These are phyloP conservation scores for Leccinum ochraceum DNA, from an alignment of 768 basidiomycete genomes.

Conservation along the genomic window DNA sequence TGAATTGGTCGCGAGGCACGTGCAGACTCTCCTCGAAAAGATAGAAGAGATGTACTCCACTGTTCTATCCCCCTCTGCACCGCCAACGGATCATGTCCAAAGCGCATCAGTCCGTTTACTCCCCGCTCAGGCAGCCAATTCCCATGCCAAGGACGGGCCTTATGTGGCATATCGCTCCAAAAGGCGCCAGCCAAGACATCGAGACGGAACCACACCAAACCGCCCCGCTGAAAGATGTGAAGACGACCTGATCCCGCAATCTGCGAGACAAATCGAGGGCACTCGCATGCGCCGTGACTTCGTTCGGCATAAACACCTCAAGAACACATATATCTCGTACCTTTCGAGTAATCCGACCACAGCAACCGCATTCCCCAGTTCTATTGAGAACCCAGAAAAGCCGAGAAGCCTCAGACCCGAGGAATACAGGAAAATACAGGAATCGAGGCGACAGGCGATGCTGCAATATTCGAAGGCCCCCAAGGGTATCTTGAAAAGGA, in stretches of 20 bases:
- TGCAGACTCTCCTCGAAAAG: constrained; percentile 22
- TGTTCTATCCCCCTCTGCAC: neutral
- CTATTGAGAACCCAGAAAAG: constrained; percentile 18
- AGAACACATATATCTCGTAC: constrained; percentile 31
- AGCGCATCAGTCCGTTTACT: neutral
- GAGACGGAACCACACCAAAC: neutral
- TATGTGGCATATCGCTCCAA: constrained; percentile 7
- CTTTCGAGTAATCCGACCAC: constrained; percentile 18
- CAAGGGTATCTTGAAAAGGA: constrained; percentile 32
- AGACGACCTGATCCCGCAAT: constrained; percentile 21
- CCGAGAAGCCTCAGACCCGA: constrained; percentile 23
- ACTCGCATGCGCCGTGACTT: constrained; percentile 28
- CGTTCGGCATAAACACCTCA: constrained; percentile 29
- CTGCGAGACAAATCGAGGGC: constrained; percentile 27
- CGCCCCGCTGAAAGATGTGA: constrained; percentile 19
- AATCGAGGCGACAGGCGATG: constrained; percentile 32
- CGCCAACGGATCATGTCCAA: neutral
- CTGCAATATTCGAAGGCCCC: constrained; percentile 23
- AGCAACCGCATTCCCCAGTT: constrained; percentile 14
- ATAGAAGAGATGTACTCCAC: constrained; percentile 19
- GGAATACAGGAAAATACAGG: constrained; percentile 28
- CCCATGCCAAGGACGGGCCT: constrained; percentile 8
- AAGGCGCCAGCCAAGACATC: constrained; percentile 11
- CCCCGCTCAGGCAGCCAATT: neutral
- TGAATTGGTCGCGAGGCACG: constrained; percentile 22